These are phyloP conservation scores for Thelonectria rubi DNA, from an alignment of 2,329 filamentous ascomycete genomes.

Conservation along the genomic window DNA sequence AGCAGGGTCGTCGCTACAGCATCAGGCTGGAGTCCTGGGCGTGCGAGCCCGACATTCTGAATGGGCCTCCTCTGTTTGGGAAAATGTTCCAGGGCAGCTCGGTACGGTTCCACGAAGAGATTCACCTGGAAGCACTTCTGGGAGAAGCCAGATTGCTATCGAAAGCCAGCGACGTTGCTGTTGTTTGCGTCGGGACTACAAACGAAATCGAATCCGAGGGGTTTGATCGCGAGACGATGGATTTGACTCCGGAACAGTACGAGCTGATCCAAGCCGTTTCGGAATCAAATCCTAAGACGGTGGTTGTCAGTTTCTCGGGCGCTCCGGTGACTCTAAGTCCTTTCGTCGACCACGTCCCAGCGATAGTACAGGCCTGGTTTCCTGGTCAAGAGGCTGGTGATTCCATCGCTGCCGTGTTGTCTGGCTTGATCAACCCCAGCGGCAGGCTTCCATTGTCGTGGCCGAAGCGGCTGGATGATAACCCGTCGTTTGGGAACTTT, in stretches of 20 bases:
- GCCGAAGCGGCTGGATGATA: background rate
- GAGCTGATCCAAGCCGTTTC: slow-evolving; percentile 64
- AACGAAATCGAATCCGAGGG: slow-evolving; percentile 58
- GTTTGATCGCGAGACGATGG: slow-evolving; percentile 11
- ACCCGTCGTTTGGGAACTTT: background rate
- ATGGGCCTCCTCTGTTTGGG: too few species aligned
- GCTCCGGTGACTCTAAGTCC: slow-evolving; percentile 63
- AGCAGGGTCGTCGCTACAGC: too few species aligned
- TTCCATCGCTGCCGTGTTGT: background rate
- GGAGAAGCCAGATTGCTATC: background rate
- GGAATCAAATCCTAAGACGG: slow-evolving; percentile 63
- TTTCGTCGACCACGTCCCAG: slow-evolving; percentile 61
- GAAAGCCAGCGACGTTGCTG: background rate
- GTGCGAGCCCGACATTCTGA: too few species aligned
- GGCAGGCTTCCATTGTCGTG: background rate
- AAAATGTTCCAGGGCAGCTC: too few species aligned
- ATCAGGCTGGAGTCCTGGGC: too few species aligned
- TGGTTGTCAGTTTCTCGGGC: slow-evolving; percentile 69
- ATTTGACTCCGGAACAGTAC: slow-evolving; percentile 53
- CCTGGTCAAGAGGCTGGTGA: slow-evolving; percentile 72
- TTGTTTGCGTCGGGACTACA: slow-evolving; percentile 52
- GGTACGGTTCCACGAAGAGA: background rate
- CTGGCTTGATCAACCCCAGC: background rate
- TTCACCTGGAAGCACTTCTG: background rate
- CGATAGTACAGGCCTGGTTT: slow-evolving; percentile 72